Evolutionary conservation across 805 yeast genomes (phyloP).

Genomic region (Yarrowia sp.): DNA sequence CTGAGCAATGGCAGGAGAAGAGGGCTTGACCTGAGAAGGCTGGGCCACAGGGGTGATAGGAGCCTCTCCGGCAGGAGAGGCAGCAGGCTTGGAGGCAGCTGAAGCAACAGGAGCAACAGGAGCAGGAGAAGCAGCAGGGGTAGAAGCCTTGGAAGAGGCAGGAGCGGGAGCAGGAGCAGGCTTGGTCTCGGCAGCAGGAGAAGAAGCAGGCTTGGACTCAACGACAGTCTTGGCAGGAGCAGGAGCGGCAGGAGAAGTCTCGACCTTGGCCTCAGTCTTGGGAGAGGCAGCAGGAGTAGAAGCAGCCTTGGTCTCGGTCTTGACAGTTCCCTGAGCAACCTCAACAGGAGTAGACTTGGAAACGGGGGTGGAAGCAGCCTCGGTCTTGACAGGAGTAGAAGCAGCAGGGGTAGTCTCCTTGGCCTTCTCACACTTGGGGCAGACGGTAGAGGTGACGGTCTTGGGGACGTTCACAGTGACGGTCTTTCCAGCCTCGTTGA

Average conservation of each 20-base stretch:
- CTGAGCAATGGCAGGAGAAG: neutral
- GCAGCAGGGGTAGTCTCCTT: neutral
- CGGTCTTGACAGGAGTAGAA: neutral
- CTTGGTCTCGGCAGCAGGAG: neutral
- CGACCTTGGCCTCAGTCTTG: neutral
- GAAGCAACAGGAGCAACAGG: neutral
- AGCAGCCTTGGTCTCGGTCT: neutral
- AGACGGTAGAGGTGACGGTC: conserved; percentile 1
- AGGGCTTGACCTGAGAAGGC: conserved; percentile 1
- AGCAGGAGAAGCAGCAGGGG: neutral
- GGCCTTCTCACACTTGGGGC: conserved; percentile 1
- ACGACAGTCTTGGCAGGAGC: neutral
- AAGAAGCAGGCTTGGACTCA: neutral
- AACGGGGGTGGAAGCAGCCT: neutral
- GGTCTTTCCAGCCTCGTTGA: neutral
- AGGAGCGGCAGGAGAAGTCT: neutral
- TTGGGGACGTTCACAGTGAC: neutral
- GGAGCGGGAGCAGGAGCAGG: neutral
- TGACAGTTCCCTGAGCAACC: too few relatives aligned
- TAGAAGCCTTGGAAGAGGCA: neutral
- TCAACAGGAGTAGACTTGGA: neutral
- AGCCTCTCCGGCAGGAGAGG: neutral
- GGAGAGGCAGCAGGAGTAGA: neutral
- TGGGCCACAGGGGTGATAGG: neutral
- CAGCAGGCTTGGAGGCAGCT: neutral